Base-by-base conservation (phyloP, 108 stramenopile genomes). In the Cyclotella baltica region DNA sequence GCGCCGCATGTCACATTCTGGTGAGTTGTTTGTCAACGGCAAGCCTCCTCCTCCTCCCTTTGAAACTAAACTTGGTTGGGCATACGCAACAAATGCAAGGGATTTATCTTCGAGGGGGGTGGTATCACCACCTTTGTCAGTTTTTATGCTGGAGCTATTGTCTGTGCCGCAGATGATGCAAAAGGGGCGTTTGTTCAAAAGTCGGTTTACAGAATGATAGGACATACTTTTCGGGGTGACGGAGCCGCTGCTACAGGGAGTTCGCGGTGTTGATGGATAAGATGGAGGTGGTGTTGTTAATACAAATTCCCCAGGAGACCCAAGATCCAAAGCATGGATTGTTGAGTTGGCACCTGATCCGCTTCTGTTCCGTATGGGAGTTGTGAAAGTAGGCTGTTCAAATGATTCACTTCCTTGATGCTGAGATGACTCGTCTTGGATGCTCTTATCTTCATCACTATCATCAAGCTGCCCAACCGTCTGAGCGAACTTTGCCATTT, bases 131-230 rank as follows among this genome's bases (percentile, higher is more conserved):
- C 47, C 65, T 55, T 37, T 72, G 18, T 70, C 63, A 43, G 91
- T 86, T 10, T 35, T 23, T 66, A 66, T 62, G 35, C 67, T 56
- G 11, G 33, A 40, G 74, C 63, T 75, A 22, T 28, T 53, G 28
- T 92, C 91, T 31, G 63, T 55, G 11, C 81, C 87, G 69, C 94
- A 92, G 65, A 95, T 92, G 28, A 95, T 95, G 46, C 94, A 95
- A 43, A 73, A 89, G 19, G 94, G 94, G 43, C 90, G 66, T 23
- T 76, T 77, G 20, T 72, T 76, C 22, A 95, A 53, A 34, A 93
- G 81, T 46, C 91, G 65, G 29, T 33, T 65, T 27, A 51, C 29
- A 56, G 63, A 27, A 57, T 57, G 13, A 50, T 71, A 47, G 19
- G 77, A 40, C 15, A 19, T 57, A 22, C 28, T 76, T 58, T 67